phyloP scores from a whole-genome alignment of 2,329 filamentous ascomycete species.

The Gaeumannomyces sp. region DNA sequence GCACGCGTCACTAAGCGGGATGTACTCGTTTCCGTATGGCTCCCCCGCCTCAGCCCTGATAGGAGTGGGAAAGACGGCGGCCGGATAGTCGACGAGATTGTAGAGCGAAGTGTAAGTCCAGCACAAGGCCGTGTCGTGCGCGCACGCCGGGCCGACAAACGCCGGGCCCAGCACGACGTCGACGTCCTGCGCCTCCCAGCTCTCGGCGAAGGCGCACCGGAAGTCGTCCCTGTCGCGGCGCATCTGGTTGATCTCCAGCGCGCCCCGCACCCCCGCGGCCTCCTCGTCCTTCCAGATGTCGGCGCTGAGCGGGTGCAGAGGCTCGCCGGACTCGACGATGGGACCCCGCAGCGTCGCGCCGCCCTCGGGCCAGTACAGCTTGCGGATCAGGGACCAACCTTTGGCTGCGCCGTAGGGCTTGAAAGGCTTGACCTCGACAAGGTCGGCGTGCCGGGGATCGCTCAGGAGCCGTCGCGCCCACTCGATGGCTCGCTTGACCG shows the following conservation, averaged over 20 bases:
- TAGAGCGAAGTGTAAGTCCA: constrained; percentile 63
- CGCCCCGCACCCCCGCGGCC: constrained; percentile 13
- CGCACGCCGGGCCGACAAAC: constrained; percentile 30
- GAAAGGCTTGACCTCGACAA: constrained; percentile 30
- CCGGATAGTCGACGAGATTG: constrained; percentile 65
- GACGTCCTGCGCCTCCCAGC: constrained; percentile 30
- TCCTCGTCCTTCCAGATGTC: constrained; percentile 30
- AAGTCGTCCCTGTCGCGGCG: constrained; percentile 24
- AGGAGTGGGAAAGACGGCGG: constrained; percentile 51
- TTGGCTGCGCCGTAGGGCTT: constrained; percentile 24
- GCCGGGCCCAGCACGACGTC: constrained; percentile 30
- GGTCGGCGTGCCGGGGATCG: constrained; percentile 13
- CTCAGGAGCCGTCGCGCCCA: constrained; percentile 27
- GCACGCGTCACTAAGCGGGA: constrained; percentile 19
- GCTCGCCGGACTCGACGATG: constrained; percentile 34
- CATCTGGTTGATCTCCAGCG: constrained; percentile 19
- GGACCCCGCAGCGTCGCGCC: constrained; percentile 24
- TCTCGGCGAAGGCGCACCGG: constrained; percentile 25
- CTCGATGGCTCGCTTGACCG: constrained; percentile 49
- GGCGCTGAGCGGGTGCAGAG: constrained; percentile 36
- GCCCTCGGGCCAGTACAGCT: constrained; percentile 42
- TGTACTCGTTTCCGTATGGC: constrained; percentile 19
- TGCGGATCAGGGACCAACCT: constrained; percentile 25
- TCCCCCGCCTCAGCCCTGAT: constrained; percentile 22
- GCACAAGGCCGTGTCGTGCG: constrained; percentile 34